Evolutionary conservation across 2,329 filamentous ascomycete genomes (phyloP).

Genomic region (Kalmusia sp.): DNA sequence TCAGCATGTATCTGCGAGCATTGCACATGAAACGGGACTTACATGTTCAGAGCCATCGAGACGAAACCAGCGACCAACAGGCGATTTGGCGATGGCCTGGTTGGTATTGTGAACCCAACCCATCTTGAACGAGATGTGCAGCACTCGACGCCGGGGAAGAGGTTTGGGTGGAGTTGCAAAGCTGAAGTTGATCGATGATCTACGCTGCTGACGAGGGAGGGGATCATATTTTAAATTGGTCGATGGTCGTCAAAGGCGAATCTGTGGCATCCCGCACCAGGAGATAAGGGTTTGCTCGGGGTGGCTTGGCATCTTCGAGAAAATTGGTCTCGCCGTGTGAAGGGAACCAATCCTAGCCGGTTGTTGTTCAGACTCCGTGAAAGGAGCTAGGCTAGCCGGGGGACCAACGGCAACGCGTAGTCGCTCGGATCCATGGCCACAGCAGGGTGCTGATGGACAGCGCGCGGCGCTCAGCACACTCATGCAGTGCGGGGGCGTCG

Average conservation of each 20-base stretch:
- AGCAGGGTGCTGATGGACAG: conserved; percentile 11
- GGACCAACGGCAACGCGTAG: conserved; percentile 9
- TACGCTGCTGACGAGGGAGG: conserved; percentile 17
- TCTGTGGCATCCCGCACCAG: conserved; percentile 38
- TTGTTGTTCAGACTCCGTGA: conserved; percentile 2
- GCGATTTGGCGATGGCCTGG: conserved; percentile 39
- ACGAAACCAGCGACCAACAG: conserved; percentile 64
- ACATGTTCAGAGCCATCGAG: conserved; percentile 85
- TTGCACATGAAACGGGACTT: conserved; percentile 49
- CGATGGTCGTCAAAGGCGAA: conserved; percentile 20
- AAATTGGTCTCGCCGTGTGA: conserved; percentile 28
- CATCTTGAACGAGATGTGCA: conserved; percentile 26
- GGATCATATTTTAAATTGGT: conserved; percentile 26
- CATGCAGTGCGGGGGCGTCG: neutral
- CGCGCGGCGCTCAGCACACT: conserved; percentile 9
- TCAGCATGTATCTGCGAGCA: conserved; percentile 23
- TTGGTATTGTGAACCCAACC: conserved; percentile 44
- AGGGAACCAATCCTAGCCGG: conserved; percentile 24
- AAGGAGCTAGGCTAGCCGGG: conserved; percentile 5
- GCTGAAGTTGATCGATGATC: conserved; percentile 16
- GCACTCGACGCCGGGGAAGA: neutral
- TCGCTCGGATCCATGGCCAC: conserved; percentile 6
- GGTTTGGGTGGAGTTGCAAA: neutral
- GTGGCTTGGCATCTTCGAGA: conserved; percentile 18
- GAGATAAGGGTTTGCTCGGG: conserved; percentile 41